phyloP scores from a whole-genome alignment of 768 basidiomycete genomes.

The Kwoniella bestiolae region DNA sequence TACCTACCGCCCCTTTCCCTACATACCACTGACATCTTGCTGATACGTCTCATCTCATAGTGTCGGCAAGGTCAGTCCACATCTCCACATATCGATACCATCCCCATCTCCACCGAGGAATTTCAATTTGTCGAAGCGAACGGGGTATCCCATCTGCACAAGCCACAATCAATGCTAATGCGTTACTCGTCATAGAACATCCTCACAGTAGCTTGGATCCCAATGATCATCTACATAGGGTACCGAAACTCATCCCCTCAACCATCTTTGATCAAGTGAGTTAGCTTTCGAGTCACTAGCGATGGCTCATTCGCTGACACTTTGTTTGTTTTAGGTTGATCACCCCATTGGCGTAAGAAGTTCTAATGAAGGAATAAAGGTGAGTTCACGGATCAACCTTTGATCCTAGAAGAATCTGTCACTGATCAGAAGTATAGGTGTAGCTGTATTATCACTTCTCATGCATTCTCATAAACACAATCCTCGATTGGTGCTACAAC shows the following conservation, averaged over 20 bases:
- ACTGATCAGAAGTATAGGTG: conserved; percentile 1
- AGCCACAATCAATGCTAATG: too few relatives aligned
- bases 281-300: conserved; percentile 27
- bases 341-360: conserved; percentile 82
- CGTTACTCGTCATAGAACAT: too few relatives aligned
- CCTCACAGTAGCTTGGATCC: conserved; percentile 94
- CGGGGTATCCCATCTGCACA: too few relatives aligned
- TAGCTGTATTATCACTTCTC: conserved; percentile 28
- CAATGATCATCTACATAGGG: conserved; percentile 92
- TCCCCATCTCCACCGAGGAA: neutral
- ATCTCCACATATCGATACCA: neutral
- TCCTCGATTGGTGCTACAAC: neutral
- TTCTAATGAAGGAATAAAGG: neutral
- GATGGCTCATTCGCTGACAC: neutral
- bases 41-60: conserved; percentile 21
- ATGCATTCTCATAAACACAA: conserved; percentile 21
- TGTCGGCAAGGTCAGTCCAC: conserved; percentile 53
- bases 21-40: neutral
- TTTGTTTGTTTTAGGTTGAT: conserved; percentile 68
- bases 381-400: neutral
- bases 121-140: too few relatives aligned
- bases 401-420: too few relatives aligned
- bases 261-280: conserved; percentile 92
- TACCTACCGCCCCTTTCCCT: conserved; percentile 3
- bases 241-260: conserved; percentile 91